phyloP scores from a whole-genome alignment of 805 yeast species.

The Ogataea degrootiae region DNA sequence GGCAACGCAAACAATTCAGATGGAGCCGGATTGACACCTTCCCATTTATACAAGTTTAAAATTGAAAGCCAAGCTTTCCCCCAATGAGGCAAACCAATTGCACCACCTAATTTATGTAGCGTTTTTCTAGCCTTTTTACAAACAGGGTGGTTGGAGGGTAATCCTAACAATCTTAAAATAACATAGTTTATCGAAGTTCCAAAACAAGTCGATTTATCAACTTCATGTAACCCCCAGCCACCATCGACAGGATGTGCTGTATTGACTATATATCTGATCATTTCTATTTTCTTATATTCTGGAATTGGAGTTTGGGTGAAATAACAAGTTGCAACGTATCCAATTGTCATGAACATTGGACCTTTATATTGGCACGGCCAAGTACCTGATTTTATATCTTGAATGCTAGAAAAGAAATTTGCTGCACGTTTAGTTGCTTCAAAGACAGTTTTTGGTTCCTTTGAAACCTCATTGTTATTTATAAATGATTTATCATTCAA shows the following conservation, averaged over 20 bases:
- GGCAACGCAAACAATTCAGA: conserved; percentile 93
- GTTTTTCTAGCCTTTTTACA: conserved; percentile 71
- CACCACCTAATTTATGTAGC: conserved; percentile 77
- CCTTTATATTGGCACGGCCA: conserved; percentile 95
- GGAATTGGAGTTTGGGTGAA: conserved; percentile 66
- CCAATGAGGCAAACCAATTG: conserved; percentile 92
- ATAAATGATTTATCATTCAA: conserved; percentile 19
- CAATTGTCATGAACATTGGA: conserved; percentile 96
- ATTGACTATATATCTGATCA: conserved; percentile 83
- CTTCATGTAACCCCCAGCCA: conserved; percentile 98
- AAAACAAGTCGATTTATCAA: conserved; percentile 90
- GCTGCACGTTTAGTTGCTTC: conserved; percentile 75
- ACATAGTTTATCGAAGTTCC: conserved; percentile 91
- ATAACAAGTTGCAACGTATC: conserved; percentile 73
- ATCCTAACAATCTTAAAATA: conserved; percentile 72
- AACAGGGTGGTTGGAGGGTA: conserved; percentile 69
- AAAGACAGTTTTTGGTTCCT: conserved; percentile 31
- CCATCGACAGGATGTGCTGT: conserved; percentile 97
- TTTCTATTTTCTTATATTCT: conserved; percentile 58
- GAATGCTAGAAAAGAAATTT: conserved; percentile 60
- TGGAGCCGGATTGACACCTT: conserved; percentile 97
- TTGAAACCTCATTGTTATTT: conserved; percentile 9
- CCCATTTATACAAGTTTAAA: conserved; percentile 83
- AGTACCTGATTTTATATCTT: conserved; percentile 72
- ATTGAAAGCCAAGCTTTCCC: conserved; percentile 90